Evolutionary conservation across 2,329 filamentous ascomycete genomes (phyloP).

Genomic region (Apiospora rasikravindrae): DNA sequence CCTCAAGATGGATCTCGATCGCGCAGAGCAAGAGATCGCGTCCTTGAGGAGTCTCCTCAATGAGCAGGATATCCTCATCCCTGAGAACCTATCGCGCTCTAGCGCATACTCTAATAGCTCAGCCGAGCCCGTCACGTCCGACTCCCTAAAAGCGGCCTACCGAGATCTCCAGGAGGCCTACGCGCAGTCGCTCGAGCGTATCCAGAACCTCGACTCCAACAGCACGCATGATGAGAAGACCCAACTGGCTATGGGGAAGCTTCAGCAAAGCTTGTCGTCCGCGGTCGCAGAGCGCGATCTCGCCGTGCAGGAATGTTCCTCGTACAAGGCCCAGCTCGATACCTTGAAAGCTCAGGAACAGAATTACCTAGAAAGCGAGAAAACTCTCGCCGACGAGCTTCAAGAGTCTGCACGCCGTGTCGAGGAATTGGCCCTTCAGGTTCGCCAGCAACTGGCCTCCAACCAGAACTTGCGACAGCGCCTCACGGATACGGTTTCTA

Average conservation of each 20-base stretch:
- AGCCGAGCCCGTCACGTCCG: slow-evolving; percentile 64
- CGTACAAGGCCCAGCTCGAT: slow-evolving; percentile 66
- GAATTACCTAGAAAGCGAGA: slow-evolving; percentile 62
- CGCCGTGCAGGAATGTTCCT: slow-evolving; percentile 68
- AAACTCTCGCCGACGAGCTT: slow-evolving; percentile 71
- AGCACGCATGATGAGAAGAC: slow-evolving; percentile 62
- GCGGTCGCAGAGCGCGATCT: slow-evolving; percentile 75
- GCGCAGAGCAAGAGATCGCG: slow-evolving; percentile 89
- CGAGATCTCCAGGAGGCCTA: slow-evolving; percentile 76
- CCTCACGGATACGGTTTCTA: slow-evolving; percentile 77
- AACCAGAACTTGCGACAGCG: slow-evolving; percentile 79
- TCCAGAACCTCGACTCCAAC: slow-evolving; percentile 65
- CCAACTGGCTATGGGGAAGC: slow-evolving; percentile 63
- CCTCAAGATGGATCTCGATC: slow-evolving; percentile 95
- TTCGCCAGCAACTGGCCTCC: slow-evolving; percentile 78
- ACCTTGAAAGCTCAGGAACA: slow-evolving; percentile 62
- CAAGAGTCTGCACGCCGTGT: slow-evolving; percentile 76
- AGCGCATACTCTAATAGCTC: slow-evolving; percentile 47
- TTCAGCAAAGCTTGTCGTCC: slow-evolving; percentile 71
- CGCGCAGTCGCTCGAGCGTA: slow-evolving; percentile 66
- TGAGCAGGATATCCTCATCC: slow-evolving; percentile 81
- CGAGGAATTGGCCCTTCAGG: slow-evolving; percentile 78
- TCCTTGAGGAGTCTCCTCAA: slow-evolving; percentile 79
- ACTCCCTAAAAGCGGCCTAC: slow-evolving; percentile 76
- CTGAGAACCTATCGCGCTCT: slow-evolving; percentile 59